Base-by-base conservation (phyloP, 179 eudicot genomes). In the Actinidia chinensis region DNA sequence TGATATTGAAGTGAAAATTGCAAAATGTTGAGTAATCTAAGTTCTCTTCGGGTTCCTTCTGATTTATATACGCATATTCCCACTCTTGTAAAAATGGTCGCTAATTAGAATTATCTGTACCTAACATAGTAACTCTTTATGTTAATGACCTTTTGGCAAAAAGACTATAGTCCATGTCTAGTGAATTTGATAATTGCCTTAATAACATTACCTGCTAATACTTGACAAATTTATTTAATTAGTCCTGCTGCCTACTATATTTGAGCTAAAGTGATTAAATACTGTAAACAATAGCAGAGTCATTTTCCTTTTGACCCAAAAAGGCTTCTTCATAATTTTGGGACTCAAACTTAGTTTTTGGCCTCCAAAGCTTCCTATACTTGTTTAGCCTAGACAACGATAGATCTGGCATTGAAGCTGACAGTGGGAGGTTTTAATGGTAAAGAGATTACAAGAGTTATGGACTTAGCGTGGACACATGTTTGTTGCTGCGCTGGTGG, bases 171-270 rank as follows among this genome's bases (percentile, higher is more conserved):
- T 64, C 25, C 33, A 13, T 64, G 68, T 28, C 20, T n/a, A 6
- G 28, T 28, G 20, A 64, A 33, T 64, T 64, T 64, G 10, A 44
- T n/a, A 43, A 67, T 67, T 67, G 6, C 71, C 71, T 42, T 67
- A 6, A 2, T 43, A 42, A 42, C 51, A 50, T 67, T 67, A 51
- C 7, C 51, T 67, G 51, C 51, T 42, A 12, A 17, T 18, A 66
- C 47, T 22, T 66, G 8, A 7, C 12, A 40, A 66, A 44, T 66
- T 1, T 50, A 9, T 50, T 50, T 50, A n/a, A 50, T 50, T 14
- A 50, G 54, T 50, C 54, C 54, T 36, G 70, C 12, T 40, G 70
- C 70, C 36, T 66, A 17, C 20, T 1, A 42, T 9, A 6, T 50
- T 50, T 4, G 11, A 43, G 28, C 71, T 67, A 42, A 67, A 23